Evolutionary conservation across 331 rosid species (phyloP).

Genomic region (Erythrophleum ivorense): DNA sequence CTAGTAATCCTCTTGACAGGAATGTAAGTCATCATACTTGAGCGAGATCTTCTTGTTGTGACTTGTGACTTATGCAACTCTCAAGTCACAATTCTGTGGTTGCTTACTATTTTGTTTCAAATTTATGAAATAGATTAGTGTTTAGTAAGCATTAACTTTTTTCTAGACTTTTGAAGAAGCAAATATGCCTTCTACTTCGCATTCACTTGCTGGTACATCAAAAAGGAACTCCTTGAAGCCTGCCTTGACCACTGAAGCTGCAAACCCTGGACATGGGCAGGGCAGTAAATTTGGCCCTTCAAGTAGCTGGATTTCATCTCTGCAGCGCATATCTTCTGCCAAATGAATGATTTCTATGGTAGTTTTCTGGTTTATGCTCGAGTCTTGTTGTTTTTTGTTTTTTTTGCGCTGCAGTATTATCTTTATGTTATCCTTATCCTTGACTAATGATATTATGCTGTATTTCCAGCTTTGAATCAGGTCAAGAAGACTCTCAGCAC

Average conservation of each 20-base stretch:
- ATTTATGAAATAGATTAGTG: conserved; percentile 13
- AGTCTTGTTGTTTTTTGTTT: conserved; percentile 12
- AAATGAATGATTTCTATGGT: conserved; percentile 75
- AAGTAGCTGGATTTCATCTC: conserved; percentile 89
- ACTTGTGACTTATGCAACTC: conserved; percentile 13
- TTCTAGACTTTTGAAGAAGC: conserved; percentile 65
- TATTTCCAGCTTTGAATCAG: conserved; percentile 56
- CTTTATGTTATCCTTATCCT: conserved; percentile 39
- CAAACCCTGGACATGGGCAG: conserved; percentile 62
- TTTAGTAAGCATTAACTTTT: conserved; percentile 27
- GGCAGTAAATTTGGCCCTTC: conserved; percentile 77
- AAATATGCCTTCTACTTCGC: conserved; percentile 67
- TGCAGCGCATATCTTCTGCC: conserved; percentile 79
- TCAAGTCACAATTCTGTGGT: conserved; percentile 22
- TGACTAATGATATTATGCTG: conserved; percentile 37
- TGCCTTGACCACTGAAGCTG: conserved; percentile 62
- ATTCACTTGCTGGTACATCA: conserved; percentile 61
- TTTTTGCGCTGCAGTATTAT: conserved; percentile 15
- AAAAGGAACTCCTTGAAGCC: conserved; percentile 68
- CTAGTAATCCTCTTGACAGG: conserved; percentile 67
- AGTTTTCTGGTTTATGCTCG: conserved; percentile 38
- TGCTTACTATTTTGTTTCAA: conserved; percentile 31
- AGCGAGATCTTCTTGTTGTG: background rate
- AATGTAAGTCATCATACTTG: conserved; percentile 58
- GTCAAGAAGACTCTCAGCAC: conserved; percentile 38